Base-by-base conservation (phyloP, 1,284 basidiomycete genomes). In the Marasmius sp. region DNA sequence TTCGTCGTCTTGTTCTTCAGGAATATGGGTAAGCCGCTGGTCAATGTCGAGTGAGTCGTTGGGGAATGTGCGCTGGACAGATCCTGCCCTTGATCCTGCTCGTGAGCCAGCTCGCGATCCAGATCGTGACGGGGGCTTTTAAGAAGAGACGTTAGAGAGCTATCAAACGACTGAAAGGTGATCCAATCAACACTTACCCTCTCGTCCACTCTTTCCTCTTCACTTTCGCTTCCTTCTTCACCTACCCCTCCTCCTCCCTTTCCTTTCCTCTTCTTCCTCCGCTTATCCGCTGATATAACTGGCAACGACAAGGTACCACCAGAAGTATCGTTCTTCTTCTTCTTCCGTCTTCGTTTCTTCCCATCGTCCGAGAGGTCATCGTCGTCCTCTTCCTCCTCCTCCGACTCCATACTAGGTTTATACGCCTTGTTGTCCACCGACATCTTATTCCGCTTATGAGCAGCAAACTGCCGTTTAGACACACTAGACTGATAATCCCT, bases 351-450 rank as follows among this genome's bases (percentile, higher is more conserved):
- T 61, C 78, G 80, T 68, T 79, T 85, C 56, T 80, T 58, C 1
- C 51, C 56, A 49, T 33, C 49, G 37, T 63, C 62, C 0, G 58
- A 57, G 1, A 59, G 4, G 36, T 57, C 58, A 77, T 77, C 86
- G 57, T 84, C 85, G 38, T 84, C 85, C 11, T 80, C 80, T 36
- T 77, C 71, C 51, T 89, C 85, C 34, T 86, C 87, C 47, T 89
- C 86, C 0, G 81, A 82, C 56, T 82, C 81, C 47, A 90, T 87
- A 39, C 84, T 74, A 18, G 91, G 92, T 58, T 83, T 83, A 69
- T 93, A 93, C 0, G 91, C 90, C 70, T 89, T 90, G 73, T 93
- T 91, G 71, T 93, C 91, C 41, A 75, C 69, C 0, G 89, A 88
- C 63, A 92, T 90, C 36, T 85, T 82, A 65, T 80, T 81, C 37